phyloP scores from a whole-genome alignment of 2,329 filamentous ascomycete species.

The Ascochyta viciae-villosae region DNA sequence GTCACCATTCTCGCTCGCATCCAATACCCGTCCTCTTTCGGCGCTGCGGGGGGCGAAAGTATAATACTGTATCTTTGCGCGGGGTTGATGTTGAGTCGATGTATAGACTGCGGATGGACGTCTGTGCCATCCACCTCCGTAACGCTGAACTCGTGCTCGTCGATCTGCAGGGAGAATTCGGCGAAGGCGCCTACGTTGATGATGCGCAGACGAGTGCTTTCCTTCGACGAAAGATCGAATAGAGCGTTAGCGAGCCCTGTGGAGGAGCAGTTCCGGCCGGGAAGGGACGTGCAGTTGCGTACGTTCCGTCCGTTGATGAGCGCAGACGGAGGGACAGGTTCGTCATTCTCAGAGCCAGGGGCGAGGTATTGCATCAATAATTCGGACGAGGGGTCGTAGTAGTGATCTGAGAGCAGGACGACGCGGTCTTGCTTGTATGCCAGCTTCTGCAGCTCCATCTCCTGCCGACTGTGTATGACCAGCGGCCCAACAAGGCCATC shows the following conservation, averaged over 20 bases:
- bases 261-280: constrained; percentile 47
- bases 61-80: constrained; percentile 75
- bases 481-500: constrained; percentile 52
- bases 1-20: constrained; percentile 66
- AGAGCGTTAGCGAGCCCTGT: constrained; percentile 34
- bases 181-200: constrained; percentile 76
- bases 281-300: constrained; percentile 48
- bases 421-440: constrained; percentile 63
- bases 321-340: constrained; percentile 61
- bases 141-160: constrained; percentile 67
- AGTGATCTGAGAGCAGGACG: constrained; percentile 71
- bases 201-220: constrained; percentile 75
- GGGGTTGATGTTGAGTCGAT: constrained; percentile 68
- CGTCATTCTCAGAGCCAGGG: constrained; percentile 58
- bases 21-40: constrained; percentile 46
- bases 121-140: constrained; percentile 73
- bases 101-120: constrained; percentile 62
- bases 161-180: constrained; percentile 63
- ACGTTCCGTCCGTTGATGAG: constrained; percentile 53
- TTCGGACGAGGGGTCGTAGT: constrained; percentile 62
- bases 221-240: constrained; percentile 50
- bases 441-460: constrained; percentile 52
- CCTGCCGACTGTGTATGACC: constrained; percentile 41
- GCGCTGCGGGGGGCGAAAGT: constrained; percentile 58
- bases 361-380: constrained; percentile 63